Evolutionary conservation across 805 yeast species (phyloP).

Genomic region (Brettanomyces sp.): DNA sequence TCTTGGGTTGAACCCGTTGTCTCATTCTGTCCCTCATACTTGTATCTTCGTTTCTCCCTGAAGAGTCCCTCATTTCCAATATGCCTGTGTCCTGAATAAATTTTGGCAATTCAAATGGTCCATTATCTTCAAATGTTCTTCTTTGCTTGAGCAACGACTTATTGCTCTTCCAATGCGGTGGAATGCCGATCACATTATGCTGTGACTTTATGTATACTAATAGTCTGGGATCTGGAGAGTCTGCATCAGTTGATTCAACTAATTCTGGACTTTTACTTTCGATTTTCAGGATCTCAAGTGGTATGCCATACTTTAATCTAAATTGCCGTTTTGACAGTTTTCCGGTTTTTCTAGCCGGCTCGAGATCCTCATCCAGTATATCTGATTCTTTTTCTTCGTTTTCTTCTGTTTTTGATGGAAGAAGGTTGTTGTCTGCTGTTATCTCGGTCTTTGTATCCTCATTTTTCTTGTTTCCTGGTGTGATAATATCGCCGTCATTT

Average conservation of each 20-base stretch:
- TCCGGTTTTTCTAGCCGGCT: background rate
- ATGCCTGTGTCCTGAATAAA: slow-evolving; percentile 79
- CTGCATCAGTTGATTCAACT: slow-evolving; percentile 82
- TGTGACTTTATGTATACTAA: slow-evolving; percentile 54
- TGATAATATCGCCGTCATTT: slow-evolving; percentile 5
- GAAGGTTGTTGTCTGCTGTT: background rate
- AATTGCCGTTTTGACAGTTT: slow-evolving; percentile 40
- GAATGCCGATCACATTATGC: slow-evolving; percentile 67
- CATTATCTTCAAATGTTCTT: slow-evolving; percentile 47
- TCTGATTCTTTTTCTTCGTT: background rate
- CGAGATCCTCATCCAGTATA: background rate
- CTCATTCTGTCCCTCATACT: slow-evolving; percentile 66
- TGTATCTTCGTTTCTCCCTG: slow-evolving; percentile 32
- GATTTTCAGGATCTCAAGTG: slow-evolving; percentile 61
- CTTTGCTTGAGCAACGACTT: slow-evolving; percentile 46
- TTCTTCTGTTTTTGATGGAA: background rate
- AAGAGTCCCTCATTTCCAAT: slow-evolving; percentile 68
- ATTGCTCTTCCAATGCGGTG: slow-evolving; percentile 76
- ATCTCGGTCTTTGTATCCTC: background rate
- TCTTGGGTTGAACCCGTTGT: slow-evolving; percentile 80
- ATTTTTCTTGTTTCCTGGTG: slow-evolving; percentile 2
- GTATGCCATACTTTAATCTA: slow-evolving; percentile 43
- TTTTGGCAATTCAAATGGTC: slow-evolving; percentile 69
- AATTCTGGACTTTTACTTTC: slow-evolving; percentile 53
- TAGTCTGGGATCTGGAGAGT: slow-evolving; percentile 69